Evolutionary conservation across 2,329 filamentous ascomycete genomes (phyloP).

Genomic region (Didymella keratinophila): DNA sequence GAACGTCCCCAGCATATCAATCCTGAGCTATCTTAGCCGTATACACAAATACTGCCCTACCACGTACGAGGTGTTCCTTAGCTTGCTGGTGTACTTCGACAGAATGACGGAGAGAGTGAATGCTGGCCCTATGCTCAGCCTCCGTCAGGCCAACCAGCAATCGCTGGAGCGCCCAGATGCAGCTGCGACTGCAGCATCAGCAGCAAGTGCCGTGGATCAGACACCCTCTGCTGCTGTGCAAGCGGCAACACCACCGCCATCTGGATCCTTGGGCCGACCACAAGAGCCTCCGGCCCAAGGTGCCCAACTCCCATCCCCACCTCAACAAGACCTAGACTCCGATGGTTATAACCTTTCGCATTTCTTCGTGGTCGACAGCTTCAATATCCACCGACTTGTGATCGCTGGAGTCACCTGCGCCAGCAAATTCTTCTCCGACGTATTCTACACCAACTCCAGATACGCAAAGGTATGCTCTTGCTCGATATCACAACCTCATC

Average conservation of each 20-base stretch:
- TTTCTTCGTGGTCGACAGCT: slow-evolving; percentile 96
- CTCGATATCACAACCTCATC: slow-evolving; percentile 34
- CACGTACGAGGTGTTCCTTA: slow-evolving; percentile 97
- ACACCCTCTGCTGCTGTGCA: slow-evolving; percentile 45
- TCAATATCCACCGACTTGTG: slow-evolving; percentile 95
- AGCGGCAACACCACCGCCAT: slow-evolving; percentile 59
- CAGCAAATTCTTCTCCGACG: slow-evolving; percentile 99
- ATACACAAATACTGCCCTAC: slow-evolving; percentile 99
- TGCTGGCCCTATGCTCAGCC: slow-evolving; percentile 73
- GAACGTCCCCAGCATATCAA: slow-evolving; percentile 96
- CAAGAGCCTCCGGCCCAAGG: slow-evolving; percentile 39
- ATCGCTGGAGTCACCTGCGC: slow-evolving; percentile 98
- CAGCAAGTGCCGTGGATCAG: slow-evolving; percentile 33
- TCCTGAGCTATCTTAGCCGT: slow-evolving; percentile 90
- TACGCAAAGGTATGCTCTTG: slow-evolving; percentile 87
- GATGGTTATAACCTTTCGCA: slow-evolving; percentile 66
- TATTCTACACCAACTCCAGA: slow-evolving; percentile 98
- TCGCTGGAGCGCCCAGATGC: slow-evolving; percentile 50
- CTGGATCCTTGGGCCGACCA: slow-evolving; percentile 56
- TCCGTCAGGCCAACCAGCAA: slow-evolving; percentile 62
- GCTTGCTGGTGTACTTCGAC: slow-evolving; percentile 95
- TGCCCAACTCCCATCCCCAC: slow-evolving; percentile 48
- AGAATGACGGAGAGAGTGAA: slow-evolving; percentile 98
- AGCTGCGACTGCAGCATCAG: slow-evolving; percentile 39
- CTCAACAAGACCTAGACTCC: slow-evolving; percentile 51